Conservation (phyloP, 495 filamentous ascomycete species). For the Acidiella bohemica region DNA sequence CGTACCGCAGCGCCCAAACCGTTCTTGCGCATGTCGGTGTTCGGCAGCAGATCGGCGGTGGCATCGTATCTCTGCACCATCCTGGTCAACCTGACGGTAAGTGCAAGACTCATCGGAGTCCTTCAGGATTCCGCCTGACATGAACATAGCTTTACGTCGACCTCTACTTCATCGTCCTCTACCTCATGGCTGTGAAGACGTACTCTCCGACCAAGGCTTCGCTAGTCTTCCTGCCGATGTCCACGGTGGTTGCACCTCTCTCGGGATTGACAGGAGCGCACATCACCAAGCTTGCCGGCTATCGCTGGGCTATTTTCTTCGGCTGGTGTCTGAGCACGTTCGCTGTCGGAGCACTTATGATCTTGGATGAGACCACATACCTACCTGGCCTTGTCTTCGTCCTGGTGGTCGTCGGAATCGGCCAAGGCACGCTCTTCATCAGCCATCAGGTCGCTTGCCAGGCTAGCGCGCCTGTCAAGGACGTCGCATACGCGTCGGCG, state of each 20-base stretch:
- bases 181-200: constrained; percentile 5
- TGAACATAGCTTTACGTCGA: constrained; percentile 30
- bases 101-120: constrained; percentile 1
- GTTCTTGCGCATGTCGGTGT: constrained; percentile 31
- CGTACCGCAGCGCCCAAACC: constrained; percentile 29
- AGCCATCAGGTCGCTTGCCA: constrained; percentile 39
- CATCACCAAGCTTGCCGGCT: constrained; percentile 33
- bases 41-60: constrained; percentile 10
- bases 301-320: constrained; percentile 40
- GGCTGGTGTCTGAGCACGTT: constrained; percentile 32
- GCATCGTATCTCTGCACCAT: constrained; percentile 15
- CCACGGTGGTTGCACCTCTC: constrained; percentile 32
- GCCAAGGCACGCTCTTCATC: constrained; percentile 42
- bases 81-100: constrained; percentile 15
- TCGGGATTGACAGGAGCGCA: constrained; percentile 38
- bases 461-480: constrained; percentile 16
- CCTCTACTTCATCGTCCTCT: constrained; percentile 20
- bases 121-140: too few relatives aligned
- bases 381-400: constrained; percentile 31
- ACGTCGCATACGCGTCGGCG: constrained; percentile 11
- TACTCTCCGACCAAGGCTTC: constrained; percentile 7
- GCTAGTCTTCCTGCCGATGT: constrained; percentile 25
- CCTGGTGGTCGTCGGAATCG: constrained; percentile 38
- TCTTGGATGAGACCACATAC: background rate
- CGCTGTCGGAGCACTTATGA: background rate